These are phyloP conservation scores for Pichia sp. DNA, from an alignment of 1,139 yeast genomes.

Conservation along the genomic window DNA sequence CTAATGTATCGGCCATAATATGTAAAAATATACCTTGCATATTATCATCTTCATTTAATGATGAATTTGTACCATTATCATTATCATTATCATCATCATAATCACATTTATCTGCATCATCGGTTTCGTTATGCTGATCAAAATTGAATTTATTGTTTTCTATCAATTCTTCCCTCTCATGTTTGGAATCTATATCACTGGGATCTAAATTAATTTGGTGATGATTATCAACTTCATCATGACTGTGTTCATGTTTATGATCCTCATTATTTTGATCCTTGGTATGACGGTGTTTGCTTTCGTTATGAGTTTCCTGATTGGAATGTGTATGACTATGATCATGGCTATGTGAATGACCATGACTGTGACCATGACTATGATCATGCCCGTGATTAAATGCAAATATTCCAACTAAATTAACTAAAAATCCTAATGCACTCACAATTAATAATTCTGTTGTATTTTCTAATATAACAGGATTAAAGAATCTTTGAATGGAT, in stretches of 20 bases:
- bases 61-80: background rate
- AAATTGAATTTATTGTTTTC: background rate
- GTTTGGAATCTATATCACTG: background rate
- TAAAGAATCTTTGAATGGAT: slow-evolving; percentile 71
- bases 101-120: background rate
- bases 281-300: slow-evolving; percentile 1
- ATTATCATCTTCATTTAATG: slow-evolving; percentile 38
- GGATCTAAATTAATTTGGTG: background rate
- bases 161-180: background rate
- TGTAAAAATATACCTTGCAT: slow-evolving; percentile 94
- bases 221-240: background rate
- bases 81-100: background rate
- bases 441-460: slow-evolving; percentile 86
- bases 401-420: slow-evolving; percentile 85
- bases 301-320: slow-evolving; percentile 1
- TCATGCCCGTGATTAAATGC: slow-evolving; percentile 77
- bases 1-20: slow-evolving; percentile 89
- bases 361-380: slow-evolving; percentile 33
- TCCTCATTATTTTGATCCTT: background rate
- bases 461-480: slow-evolving; percentile 71
- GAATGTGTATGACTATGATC: background rate
- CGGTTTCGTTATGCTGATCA: background rate
- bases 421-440: slow-evolving; percentile 75
- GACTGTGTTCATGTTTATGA: slow-evolving; percentile 4
- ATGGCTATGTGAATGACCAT: slow-evolving; percentile 29